These are phyloP conservation scores for Wickerhamomyces chambardii DNA, from an alignment of 805 yeast species.

Conservation along the genomic window DNA sequence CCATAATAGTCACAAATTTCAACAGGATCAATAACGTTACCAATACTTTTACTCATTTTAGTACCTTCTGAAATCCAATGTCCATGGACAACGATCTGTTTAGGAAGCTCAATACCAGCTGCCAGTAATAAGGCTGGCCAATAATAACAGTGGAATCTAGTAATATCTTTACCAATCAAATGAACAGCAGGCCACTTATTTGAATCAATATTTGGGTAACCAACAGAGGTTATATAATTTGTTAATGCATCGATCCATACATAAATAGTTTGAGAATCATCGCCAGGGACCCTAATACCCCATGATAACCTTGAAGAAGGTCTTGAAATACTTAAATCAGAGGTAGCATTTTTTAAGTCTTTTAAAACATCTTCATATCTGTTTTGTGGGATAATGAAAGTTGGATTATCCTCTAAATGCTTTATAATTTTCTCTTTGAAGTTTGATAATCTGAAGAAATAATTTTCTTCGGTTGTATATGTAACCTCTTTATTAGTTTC, in stretches of 20 bases:
- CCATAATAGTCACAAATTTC: conserved; percentile 57
- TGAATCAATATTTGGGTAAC: conserved; percentile 34
- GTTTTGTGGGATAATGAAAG: conserved; percentile 57
- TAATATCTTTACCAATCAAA: conserved; percentile 86
- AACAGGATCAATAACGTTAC: conserved; percentile 91
- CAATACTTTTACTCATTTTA: conserved; percentile 90
- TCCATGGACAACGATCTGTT: conserved; percentile 76
- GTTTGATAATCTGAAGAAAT: conserved; percentile 69
- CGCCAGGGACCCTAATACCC: conserved; percentile 89
- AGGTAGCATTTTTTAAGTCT: conserved; percentile 44
- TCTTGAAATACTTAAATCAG: conserved; percentile 81
- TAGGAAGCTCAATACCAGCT: conserved; percentile 63
- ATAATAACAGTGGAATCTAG: conserved; percentile 79
- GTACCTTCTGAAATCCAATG: conserved; percentile 90
- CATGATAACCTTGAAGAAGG: conserved; percentile 71
- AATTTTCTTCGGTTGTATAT: conserved; percentile 74
- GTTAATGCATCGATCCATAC: conserved; percentile 97
- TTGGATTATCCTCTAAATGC: conserved; percentile 36
- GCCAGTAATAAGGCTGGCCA: conserved; percentile 94
- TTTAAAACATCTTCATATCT: conserved; percentile 45
- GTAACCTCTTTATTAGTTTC: conserved; percentile 75
- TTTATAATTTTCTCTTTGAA: conserved; percentile 47
- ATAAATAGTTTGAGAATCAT: conserved; percentile 69
- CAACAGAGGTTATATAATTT: conserved; percentile 72
- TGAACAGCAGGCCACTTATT: conserved; percentile 38